These are phyloP conservation scores for Phaeoacremonium minimum DNA, from an alignment of 2,329 filamentous ascomycete species.

Conservation along the genomic window DNA sequence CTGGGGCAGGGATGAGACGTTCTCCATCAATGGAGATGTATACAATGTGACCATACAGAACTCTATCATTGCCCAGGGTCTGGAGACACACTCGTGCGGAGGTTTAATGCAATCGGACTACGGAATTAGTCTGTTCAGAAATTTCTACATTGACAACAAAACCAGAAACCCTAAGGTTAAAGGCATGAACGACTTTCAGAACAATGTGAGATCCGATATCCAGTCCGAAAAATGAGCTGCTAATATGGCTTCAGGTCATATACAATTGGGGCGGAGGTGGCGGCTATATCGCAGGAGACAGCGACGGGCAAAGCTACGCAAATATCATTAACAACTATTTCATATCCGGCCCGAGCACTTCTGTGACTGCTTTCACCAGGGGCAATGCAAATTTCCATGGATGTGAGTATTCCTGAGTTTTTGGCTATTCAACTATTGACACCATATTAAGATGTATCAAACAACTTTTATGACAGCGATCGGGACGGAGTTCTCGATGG, in stretches of 20 bases:
- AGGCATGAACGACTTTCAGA: slow-evolving; percentile 49
- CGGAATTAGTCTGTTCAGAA: slow-evolving; percentile 46
- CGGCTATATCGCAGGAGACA: slow-evolving; percentile 51
- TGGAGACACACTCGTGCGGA: slow-evolving; percentile 48
- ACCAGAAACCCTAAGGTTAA: slow-evolving; percentile 55
- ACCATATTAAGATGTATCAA: too few species aligned
- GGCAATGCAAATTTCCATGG: slow-evolving; percentile 50
- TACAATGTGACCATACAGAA: slow-evolving; percentile 47
- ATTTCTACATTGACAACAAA: slow-evolving; percentile 54
- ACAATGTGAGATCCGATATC: slow-evolving; percentile 27
- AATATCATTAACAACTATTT: slow-evolving; percentile 56
- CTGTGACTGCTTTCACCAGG: slow-evolving; percentile 45
- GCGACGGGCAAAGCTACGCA: slow-evolving; percentile 36
- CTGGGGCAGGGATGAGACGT: slow-evolving; percentile 54
- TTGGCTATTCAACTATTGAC: too few species aligned
- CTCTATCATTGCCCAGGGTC: slow-evolving; percentile 48
- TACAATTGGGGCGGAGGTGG: slow-evolving; percentile 53
- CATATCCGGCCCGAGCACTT: slow-evolving; percentile 47
- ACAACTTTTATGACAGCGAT: slow-evolving; percentile 47
- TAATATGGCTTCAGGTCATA: slow-evolving; percentile 42
- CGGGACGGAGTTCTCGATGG: slow-evolving; percentile 45
- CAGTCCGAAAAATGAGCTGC: slow-evolving; percentile 19
- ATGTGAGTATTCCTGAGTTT: too few species aligned
- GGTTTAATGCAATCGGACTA: slow-evolving; percentile 46
- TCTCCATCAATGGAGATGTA: slow-evolving; percentile 42